A percentile compares a stretch with the other conserved stretches of the same genome.
Evolutionary conservation across 805 yeast species (phyloP).

Genomic region (Candida qinlingensis): DNA sequence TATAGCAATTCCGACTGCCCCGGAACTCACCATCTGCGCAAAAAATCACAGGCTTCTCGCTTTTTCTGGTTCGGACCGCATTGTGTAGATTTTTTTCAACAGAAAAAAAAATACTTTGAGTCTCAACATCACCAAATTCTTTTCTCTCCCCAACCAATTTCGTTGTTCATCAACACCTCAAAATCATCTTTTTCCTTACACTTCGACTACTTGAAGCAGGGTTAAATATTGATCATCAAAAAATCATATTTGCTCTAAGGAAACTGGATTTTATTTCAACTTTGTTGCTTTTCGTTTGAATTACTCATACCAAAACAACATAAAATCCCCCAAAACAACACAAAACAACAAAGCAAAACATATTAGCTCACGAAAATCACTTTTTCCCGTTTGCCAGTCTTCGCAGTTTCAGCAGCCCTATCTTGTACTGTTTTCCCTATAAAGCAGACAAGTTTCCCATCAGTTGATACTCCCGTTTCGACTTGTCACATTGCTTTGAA

Average conservation of each 20-base stretch:
- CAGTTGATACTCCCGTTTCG: not conserved
- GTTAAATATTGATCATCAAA: slow-evolving; percentile 2
- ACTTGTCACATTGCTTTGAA: not conserved
- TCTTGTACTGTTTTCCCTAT: not conserved
- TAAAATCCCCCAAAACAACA: not conserved
- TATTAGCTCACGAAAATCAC: not conserved
- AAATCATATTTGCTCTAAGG: slow-evolving; percentile 18
- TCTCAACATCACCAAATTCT: not conserved
- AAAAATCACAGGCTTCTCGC: no score
- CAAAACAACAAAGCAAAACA: slow-evolving; percentile 1
- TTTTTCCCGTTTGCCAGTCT: not conserved
- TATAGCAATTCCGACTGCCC: not conserved
- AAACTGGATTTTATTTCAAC: slow-evolving; percentile 16
- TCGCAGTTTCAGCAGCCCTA: slow-evolving; percentile 1
- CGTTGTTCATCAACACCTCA: slow-evolving; percentile 9
- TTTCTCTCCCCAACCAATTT: not conserved
- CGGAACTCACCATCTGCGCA: no score
- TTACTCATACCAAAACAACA: slow-evolving; percentile 2
- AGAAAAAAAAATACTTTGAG: not conserved
- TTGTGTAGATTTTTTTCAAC: not conserved
- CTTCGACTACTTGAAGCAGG: slow-evolving; percentile 5
- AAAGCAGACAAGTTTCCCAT: no score
- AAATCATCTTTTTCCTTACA: slow-evolving; percentile 8
- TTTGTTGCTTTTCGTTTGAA: slow-evolving; percentile 4
- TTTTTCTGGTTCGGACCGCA: slow-evolving; percentile 1